Evolutionary conservation across 495 filamentous ascomycete genomes (phyloP).

Genomic region (Letharia columbiana): DNA sequence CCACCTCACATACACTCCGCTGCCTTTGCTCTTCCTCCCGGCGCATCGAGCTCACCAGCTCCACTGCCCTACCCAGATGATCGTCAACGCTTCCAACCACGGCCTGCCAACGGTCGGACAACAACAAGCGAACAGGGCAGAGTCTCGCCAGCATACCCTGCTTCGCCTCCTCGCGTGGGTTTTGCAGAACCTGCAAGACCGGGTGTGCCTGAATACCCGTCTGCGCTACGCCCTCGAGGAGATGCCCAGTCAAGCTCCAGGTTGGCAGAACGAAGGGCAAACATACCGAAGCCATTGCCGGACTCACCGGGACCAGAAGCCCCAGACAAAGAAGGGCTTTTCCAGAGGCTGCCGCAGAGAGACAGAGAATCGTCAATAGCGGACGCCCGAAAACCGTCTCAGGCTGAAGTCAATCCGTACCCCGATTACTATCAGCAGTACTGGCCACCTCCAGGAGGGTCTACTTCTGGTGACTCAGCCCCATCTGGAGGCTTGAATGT

Average conservation of each 20-base stretch:
- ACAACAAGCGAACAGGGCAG: constrained; percentile 25
- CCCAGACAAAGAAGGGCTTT: constrained; percentile 64
- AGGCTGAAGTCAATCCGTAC: constrained; percentile 35
- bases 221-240: constrained; percentile 39
- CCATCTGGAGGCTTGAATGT: constrained; percentile 33
- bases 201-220: constrained; percentile 34
- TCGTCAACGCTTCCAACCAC: constrained; percentile 40
- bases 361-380: constrained; percentile 23
- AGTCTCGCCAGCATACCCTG: constrained; percentile 23
- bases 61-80: constrained; percentile 76
- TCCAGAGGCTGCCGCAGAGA: constrained; percentile 46
- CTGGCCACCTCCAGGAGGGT: constrained; percentile 49
- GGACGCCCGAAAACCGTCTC: constrained; percentile 11
- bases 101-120: constrained; percentile 23
- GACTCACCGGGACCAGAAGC: constrained; percentile 63
- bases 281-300: constrained; percentile 66
- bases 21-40: constrained; percentile 47
- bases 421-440: constrained; percentile 58
- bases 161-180: constrained; percentile 30
- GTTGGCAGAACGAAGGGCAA: constrained; percentile 64
- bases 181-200: constrained; percentile 29
- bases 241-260: constrained; percentile 41
- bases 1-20: constrained; percentile 43
- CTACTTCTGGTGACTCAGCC: constrained; percentile 22
- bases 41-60: constrained; percentile 53